phyloP scores from a whole-genome alignment of 106 monocot genomes.

The Posidonia australis region DNA sequence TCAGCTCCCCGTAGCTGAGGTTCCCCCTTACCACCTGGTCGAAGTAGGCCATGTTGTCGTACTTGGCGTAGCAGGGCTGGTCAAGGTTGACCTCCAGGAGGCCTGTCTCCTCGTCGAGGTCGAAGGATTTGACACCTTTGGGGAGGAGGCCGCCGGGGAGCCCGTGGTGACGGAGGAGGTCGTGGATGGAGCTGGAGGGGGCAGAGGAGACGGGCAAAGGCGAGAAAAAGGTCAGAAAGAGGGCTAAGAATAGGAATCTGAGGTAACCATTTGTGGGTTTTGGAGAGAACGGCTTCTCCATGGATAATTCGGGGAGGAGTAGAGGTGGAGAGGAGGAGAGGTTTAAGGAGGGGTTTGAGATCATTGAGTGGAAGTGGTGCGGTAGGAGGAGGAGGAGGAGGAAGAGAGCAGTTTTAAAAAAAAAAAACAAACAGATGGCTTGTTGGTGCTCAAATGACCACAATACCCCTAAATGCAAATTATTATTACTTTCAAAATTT shows the following conservation, averaged over 20 bases:
- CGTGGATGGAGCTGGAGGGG: conserved; percentile 31
- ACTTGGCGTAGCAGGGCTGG: conserved; percentile 54
- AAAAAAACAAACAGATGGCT: too few relatives aligned
- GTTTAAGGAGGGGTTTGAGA: background rate
- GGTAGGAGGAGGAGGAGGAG: too few relatives aligned
- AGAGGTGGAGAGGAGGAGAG: background rate
- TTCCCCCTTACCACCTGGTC: conserved; percentile 54
- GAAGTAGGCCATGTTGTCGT: conserved; percentile 52
- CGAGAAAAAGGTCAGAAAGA: background rate
- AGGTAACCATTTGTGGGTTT: background rate
- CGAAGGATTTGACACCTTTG: conserved; percentile 35
- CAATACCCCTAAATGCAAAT: too few relatives aligned
- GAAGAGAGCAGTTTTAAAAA: too few relatives aligned
- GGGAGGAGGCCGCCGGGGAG: conserved; percentile 72
- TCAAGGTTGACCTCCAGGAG: conserved; percentile 44
- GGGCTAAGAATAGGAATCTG: background rate
- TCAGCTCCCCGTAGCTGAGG: conserved; percentile 65
- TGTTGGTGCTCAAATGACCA: too few relatives aligned
- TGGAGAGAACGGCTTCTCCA: background rate
- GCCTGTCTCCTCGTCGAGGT: conserved; percentile 34
- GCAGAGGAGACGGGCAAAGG: background rate
- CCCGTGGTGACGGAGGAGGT: conserved; percentile 49
- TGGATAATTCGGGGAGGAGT: background rate
- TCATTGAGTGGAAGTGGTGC: too few relatives aligned
- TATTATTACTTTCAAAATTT: too few relatives aligned